phyloP scores from a whole-genome alignment of 768 basidiomycete species.

The Leccinum variicolor region DNA sequence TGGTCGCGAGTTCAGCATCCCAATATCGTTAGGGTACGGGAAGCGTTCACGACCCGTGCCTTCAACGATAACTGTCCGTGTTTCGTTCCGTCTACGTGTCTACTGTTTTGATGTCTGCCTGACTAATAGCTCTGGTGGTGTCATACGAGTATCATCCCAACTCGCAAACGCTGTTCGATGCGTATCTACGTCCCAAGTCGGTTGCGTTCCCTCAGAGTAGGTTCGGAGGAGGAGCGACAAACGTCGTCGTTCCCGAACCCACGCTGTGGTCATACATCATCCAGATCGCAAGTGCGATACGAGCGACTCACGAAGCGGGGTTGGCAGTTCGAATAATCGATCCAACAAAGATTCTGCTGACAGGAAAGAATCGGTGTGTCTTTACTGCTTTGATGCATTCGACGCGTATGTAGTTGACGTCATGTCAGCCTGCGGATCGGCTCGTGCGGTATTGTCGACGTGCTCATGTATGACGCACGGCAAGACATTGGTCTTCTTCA shows the following conservation, averaged over 20 bases:
- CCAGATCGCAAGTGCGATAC: conserved; percentile 86
- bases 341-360: conserved; percentile 81
- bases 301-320: conserved; percentile 77
- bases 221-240: conserved; percentile 30
- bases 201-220: conserved; percentile 35
- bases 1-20: conserved; percentile 89
- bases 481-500: conserved; percentile 59
- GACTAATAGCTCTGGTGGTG: conserved; percentile 73
- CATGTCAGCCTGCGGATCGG: conserved; percentile 69
- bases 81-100: conserved; percentile 3
- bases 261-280: conserved; percentile 91
- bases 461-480: conserved; percentile 71
- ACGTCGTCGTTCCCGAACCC: conserved; percentile 59
- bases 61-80: conserved; percentile 88
- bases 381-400: background rate
- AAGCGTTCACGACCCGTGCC: conserved; percentile 92
- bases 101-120: conserved; percentile 8
- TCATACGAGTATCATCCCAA: conserved; percentile 88
- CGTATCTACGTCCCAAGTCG: conserved; percentile 63
- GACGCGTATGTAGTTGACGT: background rate
- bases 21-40: conserved; percentile 74
- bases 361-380: conserved; percentile 79
- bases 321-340: conserved; percentile 83
- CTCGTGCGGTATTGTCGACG: conserved; percentile 85
- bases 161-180: conserved; percentile 76